Evolutionary conservation across 805 yeast genomes (phyloP), one percentile per base, ranked within the genome.

Genomic region (Metschnikowia aberdeeniae): DNA sequence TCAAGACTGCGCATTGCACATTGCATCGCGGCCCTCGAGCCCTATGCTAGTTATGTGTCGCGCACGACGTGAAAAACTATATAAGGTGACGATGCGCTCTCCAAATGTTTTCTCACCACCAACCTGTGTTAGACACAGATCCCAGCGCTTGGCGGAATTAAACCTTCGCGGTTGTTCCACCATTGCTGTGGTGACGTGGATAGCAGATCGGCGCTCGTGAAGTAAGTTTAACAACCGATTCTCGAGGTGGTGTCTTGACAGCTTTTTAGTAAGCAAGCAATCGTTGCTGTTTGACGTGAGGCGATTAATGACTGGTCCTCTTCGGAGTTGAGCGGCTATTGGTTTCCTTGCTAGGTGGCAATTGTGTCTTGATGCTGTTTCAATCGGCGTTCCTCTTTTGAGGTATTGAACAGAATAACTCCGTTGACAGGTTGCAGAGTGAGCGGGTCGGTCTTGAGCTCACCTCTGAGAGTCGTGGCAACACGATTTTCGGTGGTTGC

Each of bases 341-440:
- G 33, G 27, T 14, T 29, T 34, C 24, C 28, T 28, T 36, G 46
- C 47, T 45, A 56, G 64, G 53, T 58, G 62, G 58, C 50, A 20
- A 47, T 44, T 38, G 51, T 20, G 46, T 40, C 40, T 17, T 32
- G 39, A 28, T 4, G 22, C 5, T 30, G 29, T n/a, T 24, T 31
- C 41, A 14, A 36, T 36, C 27, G 38, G 40, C 36, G 45, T 48
- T 45, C 44, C 58, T 61, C 60, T 44, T 55, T 54, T 42, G 53
- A 53, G 68, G 71, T 63, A 68, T 86, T 78, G 72, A 77, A 77
- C 90, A 84, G 92, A 77, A 84, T 65, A 72, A 89, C 97, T 95
- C 96, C 88, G 96, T 82, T 95, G 96, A 90, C 96, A 82, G 90
- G 85, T 85, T 86, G 84, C 67, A 86, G 76, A 92, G 57, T 55